Conservation (phyloP, 2,329 filamentous ascomycete genomes). For the Diplodia corticola region DNA sequence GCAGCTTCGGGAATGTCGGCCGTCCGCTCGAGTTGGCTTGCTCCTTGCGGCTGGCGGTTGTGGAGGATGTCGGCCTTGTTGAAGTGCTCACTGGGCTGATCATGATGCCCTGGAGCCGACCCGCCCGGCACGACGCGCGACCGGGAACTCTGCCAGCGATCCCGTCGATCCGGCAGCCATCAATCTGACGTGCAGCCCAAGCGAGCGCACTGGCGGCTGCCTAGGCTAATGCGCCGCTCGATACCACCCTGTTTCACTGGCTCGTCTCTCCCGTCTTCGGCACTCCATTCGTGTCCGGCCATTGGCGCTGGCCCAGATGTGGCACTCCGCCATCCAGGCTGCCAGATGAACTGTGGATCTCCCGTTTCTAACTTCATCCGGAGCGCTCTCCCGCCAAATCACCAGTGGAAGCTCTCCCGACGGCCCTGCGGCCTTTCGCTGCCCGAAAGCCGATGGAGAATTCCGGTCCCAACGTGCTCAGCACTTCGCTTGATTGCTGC, state of each 20-base stretch:
- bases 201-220: slow-evolving; percentile 14
- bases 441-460: background rate
- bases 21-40: background rate
- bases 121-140: background rate
- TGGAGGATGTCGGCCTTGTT: background rate
- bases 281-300: background rate
- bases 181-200: slow-evolving; percentile 20
- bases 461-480: background rate
- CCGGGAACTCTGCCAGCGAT: slow-evolving; percentile 11
- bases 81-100: background rate
- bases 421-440: slow-evolving; percentile 2
- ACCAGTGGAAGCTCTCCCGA: background rate
- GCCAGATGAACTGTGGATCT: slow-evolving; percentile 16
- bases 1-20: background rate
- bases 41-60: background rate
- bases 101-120: background rate
- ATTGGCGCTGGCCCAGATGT: slow-evolving; percentile 1
- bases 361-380: slow-evolving; percentile 2
- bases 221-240: background rate
- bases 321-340: slow-evolving; percentile 2
- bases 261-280: background rate
- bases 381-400: background rate
- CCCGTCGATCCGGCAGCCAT: slow-evolving; percentile 16
- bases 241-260: background rate
- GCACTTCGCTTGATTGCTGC: background rate